Conservation (phyloP, 371 early-diverging fungal species). For the Mucor ambiguus region DNA sequence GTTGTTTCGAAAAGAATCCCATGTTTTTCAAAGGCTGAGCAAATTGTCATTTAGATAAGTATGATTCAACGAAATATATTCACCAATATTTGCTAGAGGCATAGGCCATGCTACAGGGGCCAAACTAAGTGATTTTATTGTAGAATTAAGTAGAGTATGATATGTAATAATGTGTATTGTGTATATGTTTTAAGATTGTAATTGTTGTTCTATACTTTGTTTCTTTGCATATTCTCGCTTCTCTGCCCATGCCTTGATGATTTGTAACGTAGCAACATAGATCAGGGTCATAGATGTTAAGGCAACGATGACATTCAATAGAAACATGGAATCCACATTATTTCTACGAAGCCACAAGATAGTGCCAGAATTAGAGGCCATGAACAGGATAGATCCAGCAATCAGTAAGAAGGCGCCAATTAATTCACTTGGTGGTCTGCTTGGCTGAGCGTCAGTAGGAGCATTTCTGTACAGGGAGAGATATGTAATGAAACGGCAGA, state of each 20-base stretch:
- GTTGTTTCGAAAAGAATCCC: too few relatives aligned
- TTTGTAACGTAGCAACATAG: constrained; percentile 38
- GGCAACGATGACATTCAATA: constrained; percentile 53
- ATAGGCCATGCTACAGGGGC: not conserved
- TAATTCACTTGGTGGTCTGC: constrained; percentile 47
- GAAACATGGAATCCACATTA: constrained; percentile 51
- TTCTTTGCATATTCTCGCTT: constrained; percentile 42
- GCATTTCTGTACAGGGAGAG: constrained; percentile 33
- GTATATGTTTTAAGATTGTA: not conserved
- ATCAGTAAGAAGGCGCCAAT: constrained; percentile 48
- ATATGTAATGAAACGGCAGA: constrained; percentile 57
- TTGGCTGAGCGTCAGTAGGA: constrained; percentile 31
- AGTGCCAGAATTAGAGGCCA: constrained; percentile 56
- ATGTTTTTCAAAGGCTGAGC: too few relatives aligned
- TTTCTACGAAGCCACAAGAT: constrained; percentile 44
- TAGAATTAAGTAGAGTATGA: too few relatives aligned
- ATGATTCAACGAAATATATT: too few relatives aligned
- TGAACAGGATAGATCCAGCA: constrained; percentile 51
- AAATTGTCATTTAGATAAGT: too few relatives aligned
- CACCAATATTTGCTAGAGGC: too few relatives aligned
- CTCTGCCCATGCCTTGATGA: constrained; percentile 51
- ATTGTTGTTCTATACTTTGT: constrained; percentile 1
- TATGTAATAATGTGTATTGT: not conserved
- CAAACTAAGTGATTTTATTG: not conserved
- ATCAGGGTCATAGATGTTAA: constrained; percentile 42